Conservation (phyloP, 371 early-diverging fungal genomes). For the Lichtheimia hyalospora region DNA sequence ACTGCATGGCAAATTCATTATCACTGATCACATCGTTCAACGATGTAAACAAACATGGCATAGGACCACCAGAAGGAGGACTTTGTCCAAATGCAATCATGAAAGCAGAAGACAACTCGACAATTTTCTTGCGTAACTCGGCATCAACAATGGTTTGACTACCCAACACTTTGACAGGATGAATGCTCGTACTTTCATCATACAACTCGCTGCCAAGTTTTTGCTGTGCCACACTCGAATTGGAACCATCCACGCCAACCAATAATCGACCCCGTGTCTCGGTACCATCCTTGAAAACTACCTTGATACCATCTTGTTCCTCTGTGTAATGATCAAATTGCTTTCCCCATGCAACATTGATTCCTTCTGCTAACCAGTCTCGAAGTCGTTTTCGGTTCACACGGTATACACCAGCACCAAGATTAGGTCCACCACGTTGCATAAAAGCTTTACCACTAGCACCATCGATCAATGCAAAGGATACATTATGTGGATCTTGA, state of each 20-base stretch:
- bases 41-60: neutral
- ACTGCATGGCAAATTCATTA: neutral
- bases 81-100: neutral
- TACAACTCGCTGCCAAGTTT: conserved; percentile 14
- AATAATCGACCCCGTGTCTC: conserved; percentile 16
- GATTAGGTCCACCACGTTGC: neutral
- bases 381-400: conserved; percentile 29
- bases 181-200: conserved; percentile 5
- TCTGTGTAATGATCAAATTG: conserved; percentile 7
- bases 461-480: conserved; percentile 15
- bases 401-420: conserved; percentile 6
- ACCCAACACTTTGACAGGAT: conserved; percentile 9
- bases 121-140: neutral
- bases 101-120: neutral
- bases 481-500: conserved; percentile 1
- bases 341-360: conserved; percentile 26
- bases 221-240: conserved; percentile 19
- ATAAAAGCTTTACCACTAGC: neutral
- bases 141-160: neutral
- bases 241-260: conserved; percentile 31
- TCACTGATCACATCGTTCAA: neutral
- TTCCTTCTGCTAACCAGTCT: conserved; percentile 16
- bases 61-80: neutral
- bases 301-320: conserved; percentile 20
- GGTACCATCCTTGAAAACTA: conserved; percentile 29